Base-by-base conservation (phyloP, 768 basidiomycete species). In the Calocera viscosa region DNA sequence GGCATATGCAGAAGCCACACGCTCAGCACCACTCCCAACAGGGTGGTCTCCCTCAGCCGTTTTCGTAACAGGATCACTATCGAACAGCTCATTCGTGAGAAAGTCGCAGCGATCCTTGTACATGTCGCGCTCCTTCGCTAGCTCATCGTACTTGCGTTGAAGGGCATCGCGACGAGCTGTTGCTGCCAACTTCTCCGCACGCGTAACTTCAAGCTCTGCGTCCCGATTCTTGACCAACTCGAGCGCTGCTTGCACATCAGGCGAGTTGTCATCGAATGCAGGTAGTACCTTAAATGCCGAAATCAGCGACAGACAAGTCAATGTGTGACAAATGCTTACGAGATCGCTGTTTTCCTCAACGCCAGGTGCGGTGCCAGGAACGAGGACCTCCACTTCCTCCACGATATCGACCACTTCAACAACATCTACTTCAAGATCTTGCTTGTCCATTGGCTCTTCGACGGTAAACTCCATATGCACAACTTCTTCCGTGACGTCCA, bases 51-150 rank as follows among this genome's bases (percentile, higher is more conserved):
- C 19, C 8, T 19, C 43, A 19, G 24, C 19, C 7, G 5, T 5
- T 5, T 38, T 5, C 7, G 43, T 5, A 8, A 60, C 53, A 26
- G 53, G 53, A 5, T 12, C 43, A 19, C 43, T 60, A 28, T 60
- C 53, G 26, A 60, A 32, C 8, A 60, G 53, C 53, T 60, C 53
- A 5, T 32, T 26, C 5, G 53, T 60, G 24, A 60, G 30, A 19
- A 60, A 60, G 2, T 60, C 53, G 26, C 26, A 26, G 53, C 53
- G 53, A 11, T 60, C 53, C 53, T 60, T 60, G 53, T 60, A 60
- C 53, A 32, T 60, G 19, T 60, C 53, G 14, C 53, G 53, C 22
- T 60, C 53, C 53, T 60, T 60, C 7, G 30, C 11, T 10, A 60
- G 26, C 26, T 60, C 53, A 10, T 60, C 53, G 19, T 28, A 10